Evolutionary conservation across 2,329 filamentous ascomycete species (phyloP), one percentile per base, ranked within the genome.

Genomic region (Stachybotrys elegans): DNA sequence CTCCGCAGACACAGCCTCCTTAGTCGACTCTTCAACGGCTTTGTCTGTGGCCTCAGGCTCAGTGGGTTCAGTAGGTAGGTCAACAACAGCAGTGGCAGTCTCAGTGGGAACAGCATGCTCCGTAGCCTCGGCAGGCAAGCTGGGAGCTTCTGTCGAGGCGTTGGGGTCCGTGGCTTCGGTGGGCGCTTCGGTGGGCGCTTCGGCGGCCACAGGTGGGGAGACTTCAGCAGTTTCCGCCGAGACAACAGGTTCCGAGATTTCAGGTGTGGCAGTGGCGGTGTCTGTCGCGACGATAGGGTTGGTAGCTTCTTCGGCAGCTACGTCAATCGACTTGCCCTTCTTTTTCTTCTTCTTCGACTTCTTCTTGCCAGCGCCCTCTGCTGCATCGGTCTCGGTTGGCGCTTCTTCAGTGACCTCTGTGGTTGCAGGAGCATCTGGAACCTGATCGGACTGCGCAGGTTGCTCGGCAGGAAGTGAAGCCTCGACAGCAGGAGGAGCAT

Each of bases 331-430:
- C 41, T 56, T 57, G 42, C 54, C 55, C 53, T 63, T 61, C 49
- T 64, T 62, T 40, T 57, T 59, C 48, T 45, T 54, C 43, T 55
- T 59, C 50, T 55, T 58, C 14, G 11, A 27, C 25, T 29, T 34
- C 25, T 29, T 34, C 17, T 45, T 43, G 4, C 22, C 3, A 20
- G 46, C 22, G 22, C 42, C 32, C 11, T 51, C 45, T 1, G 35
- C 43, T 25, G 50, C 49, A 12, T 22, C 23, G 19, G 44, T 35
- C 25, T 55, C 54, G 12, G 37, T 29, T 6, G 22, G 21, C 22
- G 43, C 43, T 6, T 32, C 40, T 22, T 34, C 9, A 37, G 47
- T 36, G 8, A 42, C 42, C 22, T 51, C 45, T 4, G 22, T 20
- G 36, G 8, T 22, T 19, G 43, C 16, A 27, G 27, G 20, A 6